phyloP scores from a whole-genome alignment of 164 flowering plant species.

The Cinnamomum micranthum region DNA sequence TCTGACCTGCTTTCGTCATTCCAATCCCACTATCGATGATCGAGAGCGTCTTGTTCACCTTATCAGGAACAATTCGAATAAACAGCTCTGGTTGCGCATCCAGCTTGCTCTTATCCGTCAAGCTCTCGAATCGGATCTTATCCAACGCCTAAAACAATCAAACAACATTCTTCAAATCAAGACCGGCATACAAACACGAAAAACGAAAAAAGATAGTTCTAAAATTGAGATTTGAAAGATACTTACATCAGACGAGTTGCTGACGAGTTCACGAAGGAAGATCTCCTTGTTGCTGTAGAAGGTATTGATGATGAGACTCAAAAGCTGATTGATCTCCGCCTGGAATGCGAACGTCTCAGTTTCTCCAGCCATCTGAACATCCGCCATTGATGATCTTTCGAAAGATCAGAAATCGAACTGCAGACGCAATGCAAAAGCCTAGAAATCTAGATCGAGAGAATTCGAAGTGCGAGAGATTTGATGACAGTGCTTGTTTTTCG shows the following conservation, averaged over 20 bases:
- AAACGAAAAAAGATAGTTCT: too few species aligned
- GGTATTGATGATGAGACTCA: conserved; percentile 77
- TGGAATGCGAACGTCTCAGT: conserved; percentile 67
- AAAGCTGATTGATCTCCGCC: conserved; percentile 74
- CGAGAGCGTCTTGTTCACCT: conserved; percentile 10
- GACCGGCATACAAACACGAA: too few species aligned
- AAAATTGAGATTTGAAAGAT: too few species aligned
- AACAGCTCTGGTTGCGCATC: conserved; percentile 19
- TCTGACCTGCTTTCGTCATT: conserved; percentile 15
- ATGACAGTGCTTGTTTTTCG: too few species aligned
- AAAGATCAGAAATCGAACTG: not conserved
- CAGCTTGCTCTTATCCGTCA: conserved; percentile 19
- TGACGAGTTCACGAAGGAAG: conserved; percentile 76
- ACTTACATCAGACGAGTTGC: conserved; percentile 63
- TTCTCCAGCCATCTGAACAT: conserved; percentile 28
- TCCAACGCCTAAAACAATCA: conserved; percentile 6
- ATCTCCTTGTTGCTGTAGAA: conserved; percentile 89
- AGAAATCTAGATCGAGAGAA: too few species aligned
- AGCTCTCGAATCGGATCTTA: conserved; percentile 17
- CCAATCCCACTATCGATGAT: conserved; percentile 17
- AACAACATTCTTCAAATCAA: too few species aligned
- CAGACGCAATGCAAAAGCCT: not conserved
- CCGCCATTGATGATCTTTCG: not conserved
- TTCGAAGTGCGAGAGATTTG: too few species aligned
- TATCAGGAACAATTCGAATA: conserved; percentile 17